Conservation (phyloP, 179 eudicot species). For the Kewa caespitosa region DNA sequence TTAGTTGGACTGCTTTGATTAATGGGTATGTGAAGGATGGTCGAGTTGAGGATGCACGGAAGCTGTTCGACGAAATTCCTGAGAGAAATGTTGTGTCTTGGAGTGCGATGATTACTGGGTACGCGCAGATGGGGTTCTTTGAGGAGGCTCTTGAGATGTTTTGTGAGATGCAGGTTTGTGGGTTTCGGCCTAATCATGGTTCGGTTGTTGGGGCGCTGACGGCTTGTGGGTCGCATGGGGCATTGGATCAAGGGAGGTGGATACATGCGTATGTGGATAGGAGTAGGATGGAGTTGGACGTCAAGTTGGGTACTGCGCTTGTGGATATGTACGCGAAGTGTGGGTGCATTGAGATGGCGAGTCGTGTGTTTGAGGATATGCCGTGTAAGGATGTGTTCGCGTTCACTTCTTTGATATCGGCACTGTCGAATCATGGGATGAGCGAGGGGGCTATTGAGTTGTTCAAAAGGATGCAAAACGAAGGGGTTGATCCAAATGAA, state of each 20-base stretch:
- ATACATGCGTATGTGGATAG: conserved; percentile 57
- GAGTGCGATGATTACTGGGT: conserved; percentile 76
- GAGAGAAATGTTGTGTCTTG: conserved; percentile 61
- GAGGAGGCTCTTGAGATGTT: conserved; percentile 60
- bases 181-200: conserved; percentile 57
- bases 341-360: conserved; percentile 68
- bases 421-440: conserved; percentile 66
- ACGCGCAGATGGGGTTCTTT: conserved; percentile 50
- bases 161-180: conserved; percentile 53
- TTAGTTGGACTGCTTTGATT: conserved; percentile 68
- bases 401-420: conserved; percentile 64
- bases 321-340: conserved; percentile 83
- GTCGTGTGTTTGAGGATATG: conserved; percentile 55
- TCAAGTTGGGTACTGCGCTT: conserved; percentile 62
- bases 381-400: conserved; percentile 54
- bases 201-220: conserved; percentile 62
- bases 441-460: conserved; percentile 47
- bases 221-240: conserved; percentile 71
- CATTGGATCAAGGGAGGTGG: conserved; percentile 79
- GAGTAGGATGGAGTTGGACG: conserved; percentile 46
- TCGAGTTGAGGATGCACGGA: conserved; percentile 31
- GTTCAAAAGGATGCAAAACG: conserved; percentile 52
- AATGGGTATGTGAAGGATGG: conserved; percentile 51
- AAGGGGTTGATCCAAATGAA: conserved; percentile 55
- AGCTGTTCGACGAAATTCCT: conserved; percentile 49